Percentiles rank a stretch among this genome's conserved stretches.
Conservation (phyloP, 2,329 filamentous ascomycete genomes). For the Arthrinium puccinioides region DNA sequence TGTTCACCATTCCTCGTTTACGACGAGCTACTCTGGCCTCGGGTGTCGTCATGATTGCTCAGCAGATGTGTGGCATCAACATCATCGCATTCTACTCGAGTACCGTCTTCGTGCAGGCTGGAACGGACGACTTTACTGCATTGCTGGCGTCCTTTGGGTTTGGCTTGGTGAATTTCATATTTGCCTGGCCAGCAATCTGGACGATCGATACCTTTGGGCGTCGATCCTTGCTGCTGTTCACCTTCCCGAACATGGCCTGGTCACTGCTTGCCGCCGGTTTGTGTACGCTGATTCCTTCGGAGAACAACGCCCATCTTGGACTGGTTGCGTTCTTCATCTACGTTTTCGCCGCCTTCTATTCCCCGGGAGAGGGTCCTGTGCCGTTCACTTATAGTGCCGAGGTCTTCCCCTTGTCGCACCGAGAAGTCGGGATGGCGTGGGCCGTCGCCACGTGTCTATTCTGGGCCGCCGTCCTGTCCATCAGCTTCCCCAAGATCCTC, state of each 20-base stretch:
- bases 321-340: slow-evolving; percentile 49
- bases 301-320: slow-evolving; percentile 20
- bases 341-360: slow-evolving; percentile 51
- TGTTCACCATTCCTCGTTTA: slow-evolving; percentile 63
- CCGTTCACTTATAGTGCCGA: slow-evolving; percentile 60
- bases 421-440: slow-evolving; percentile 61
- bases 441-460: slow-evolving; percentile 56
- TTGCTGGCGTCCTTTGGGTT: slow-evolving; percentile 59
- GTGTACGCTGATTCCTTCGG: slow-evolving; percentile 36
- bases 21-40: slow-evolving; percentile 69
- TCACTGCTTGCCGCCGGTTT: slow-evolving; percentile 50
- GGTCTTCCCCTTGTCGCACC: slow-evolving; percentile 58
- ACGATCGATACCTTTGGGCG: slow-evolving; percentile 64
- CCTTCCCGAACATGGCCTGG: slow-evolving; percentile 60
- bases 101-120: slow-evolving; percentile 52
- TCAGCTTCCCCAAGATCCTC: slow-evolving; percentile 51
- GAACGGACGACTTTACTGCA: slow-evolving; percentile 46
- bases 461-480: slow-evolving; percentile 48
- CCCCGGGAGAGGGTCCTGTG: slow-evolving; percentile 54
- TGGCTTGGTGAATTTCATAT: slow-evolving; percentile 57
- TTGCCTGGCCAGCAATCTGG: slow-evolving; percentile 57
- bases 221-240: slow-evolving; percentile 54
- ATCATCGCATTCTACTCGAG: slow-evolving; percentile 51
- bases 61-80: slow-evolving; percentile 54
- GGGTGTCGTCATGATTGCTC: slow-evolving; percentile 72